phyloP scores from a whole-genome alignment of 176 grass and related monocot genomes.

The Tuctoria greenei region DNA sequence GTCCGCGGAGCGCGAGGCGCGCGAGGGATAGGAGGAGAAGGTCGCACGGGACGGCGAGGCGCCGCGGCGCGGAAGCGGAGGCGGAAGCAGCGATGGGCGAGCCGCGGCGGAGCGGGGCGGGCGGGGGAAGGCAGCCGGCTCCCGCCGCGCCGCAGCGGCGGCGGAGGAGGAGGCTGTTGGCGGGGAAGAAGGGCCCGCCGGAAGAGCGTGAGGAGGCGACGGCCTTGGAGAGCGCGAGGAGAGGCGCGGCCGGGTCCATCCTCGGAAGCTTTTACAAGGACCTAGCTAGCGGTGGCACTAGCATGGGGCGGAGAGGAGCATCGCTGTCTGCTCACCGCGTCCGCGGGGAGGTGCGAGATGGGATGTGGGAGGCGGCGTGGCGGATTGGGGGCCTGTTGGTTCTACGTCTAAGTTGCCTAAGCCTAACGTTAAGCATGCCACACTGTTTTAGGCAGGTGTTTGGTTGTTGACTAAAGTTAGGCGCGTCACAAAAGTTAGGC shows the following conservation, averaged over 20 bases:
- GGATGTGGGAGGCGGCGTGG: background rate
- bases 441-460: too few relatives aligned
- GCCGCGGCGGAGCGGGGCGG: constrained; percentile 4
- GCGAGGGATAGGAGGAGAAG: constrained; percentile 63
- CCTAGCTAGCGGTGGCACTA: background rate
- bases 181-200: constrained; percentile 37
- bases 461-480: too few relatives aligned
- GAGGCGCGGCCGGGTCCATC: constrained; percentile 73
- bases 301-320: constrained; percentile 10
- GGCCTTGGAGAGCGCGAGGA: constrained; percentile 73
- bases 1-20: constrained; percentile 47
- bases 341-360: background rate
- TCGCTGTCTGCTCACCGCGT: constrained; percentile 4
- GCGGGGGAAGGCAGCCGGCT: background rate
- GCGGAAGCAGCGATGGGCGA: constrained; percentile 29
- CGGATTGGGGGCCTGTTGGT: too few relatives aligned
- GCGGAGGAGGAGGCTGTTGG: constrained; percentile 39
- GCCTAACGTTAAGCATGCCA: too few relatives aligned
- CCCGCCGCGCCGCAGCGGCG: background rate
- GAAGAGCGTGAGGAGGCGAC: constrained; percentile 47
- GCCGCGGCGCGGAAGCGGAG: background rate
- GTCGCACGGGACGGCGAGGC: constrained; percentile 37
- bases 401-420: too few relatives aligned
- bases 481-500: too few relatives aligned
- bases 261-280: constrained; percentile 15